phyloP scores from a whole-genome alignment of 306 rosid species.

The Datisca glomerata region DNA sequence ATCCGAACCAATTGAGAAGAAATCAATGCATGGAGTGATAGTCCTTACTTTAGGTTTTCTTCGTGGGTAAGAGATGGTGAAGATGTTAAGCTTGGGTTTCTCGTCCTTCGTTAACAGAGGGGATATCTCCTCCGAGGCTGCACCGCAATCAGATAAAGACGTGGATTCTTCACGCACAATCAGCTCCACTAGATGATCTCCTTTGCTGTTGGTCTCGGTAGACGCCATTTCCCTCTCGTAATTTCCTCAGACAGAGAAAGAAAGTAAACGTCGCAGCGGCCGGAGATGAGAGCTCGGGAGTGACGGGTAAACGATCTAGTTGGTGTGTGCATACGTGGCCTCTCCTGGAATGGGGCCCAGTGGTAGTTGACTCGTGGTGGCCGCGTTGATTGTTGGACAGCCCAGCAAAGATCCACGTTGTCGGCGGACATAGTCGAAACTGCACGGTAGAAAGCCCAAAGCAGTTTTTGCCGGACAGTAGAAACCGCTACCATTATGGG shows the following conservation, averaged over 20 bases:
- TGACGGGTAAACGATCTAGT: not conserved
- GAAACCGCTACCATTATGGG: too few relatives aligned
- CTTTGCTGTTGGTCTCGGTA: constrained; percentile 17
- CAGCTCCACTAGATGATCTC: constrained; percentile 48
- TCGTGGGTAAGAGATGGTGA: constrained; percentile 60
- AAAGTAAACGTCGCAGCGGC: not conserved
- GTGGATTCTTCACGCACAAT: constrained; percentile 15
- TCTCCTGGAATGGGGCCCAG: too few relatives aligned
- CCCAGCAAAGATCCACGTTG: too few relatives aligned
- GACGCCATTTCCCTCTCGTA: constrained; percentile 26
- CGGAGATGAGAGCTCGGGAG: constrained; percentile 3
- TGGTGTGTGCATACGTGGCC: too few relatives aligned
- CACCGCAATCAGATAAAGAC: constrained; percentile 12
- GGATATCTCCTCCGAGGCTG: constrained; percentile 26
- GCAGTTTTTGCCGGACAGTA: too few relatives aligned
- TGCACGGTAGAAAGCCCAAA: too few relatives aligned
- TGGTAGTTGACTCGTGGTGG: too few relatives aligned
- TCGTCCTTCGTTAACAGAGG: constrained; percentile 44
- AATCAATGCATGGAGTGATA: not conserved
- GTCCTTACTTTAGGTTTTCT: constrained; percentile 34
- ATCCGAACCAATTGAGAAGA: too few relatives aligned
- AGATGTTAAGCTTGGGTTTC: constrained; percentile 71
- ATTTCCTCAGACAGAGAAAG: not conserved
- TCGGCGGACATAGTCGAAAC: too few relatives aligned
- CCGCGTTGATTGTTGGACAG: too few relatives aligned